Evolutionary conservation across 2,329 filamentous ascomycete species (phyloP).

Genomic region (Ceratocystis albifundus): DNA sequence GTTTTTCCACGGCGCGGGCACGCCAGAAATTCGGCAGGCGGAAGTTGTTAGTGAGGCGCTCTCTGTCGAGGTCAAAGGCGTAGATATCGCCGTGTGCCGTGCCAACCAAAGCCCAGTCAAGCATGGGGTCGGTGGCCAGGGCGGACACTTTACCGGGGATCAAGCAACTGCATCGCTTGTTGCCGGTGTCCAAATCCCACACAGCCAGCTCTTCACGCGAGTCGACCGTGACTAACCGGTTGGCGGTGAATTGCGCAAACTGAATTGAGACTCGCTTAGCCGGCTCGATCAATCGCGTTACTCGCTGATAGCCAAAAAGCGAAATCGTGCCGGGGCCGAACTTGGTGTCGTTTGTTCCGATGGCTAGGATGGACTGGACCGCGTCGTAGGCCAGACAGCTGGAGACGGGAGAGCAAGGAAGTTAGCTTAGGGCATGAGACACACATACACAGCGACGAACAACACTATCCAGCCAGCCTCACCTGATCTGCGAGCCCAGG

Average conservation of each 20-base stretch:
- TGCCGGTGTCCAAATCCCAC: conserved; percentile 65
- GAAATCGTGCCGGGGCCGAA: conserved; percentile 83
- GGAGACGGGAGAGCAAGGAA: conserved; percentile 34
- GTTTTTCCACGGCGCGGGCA: conserved; percentile 55
- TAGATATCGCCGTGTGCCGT: conserved; percentile 72
- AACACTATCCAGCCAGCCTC: conserved; percentile 26
- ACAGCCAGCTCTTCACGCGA: conserved; percentile 73
- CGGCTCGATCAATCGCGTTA: conserved; percentile 62
- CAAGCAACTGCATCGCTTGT: conserved; percentile 55
- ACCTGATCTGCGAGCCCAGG: conserved; percentile 65
- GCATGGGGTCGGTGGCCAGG: conserved; percentile 71
- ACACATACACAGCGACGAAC: neutral
- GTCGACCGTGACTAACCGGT: conserved; percentile 76
- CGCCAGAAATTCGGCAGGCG: conserved; percentile 80
- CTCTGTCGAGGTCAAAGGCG: conserved; percentile 85
- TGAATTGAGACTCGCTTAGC: conserved; percentile 63
- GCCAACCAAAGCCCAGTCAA: conserved; percentile 88
- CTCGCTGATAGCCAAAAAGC: conserved; percentile 70
- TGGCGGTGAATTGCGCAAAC: conserved; percentile 70
- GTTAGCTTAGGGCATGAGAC: neutral
- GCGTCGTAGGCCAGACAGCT: conserved; percentile 85
- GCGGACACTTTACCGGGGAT: conserved; percentile 65
- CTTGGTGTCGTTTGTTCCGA: conserved; percentile 78
- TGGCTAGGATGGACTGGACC: conserved; percentile 80
- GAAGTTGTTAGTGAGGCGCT: conserved; percentile 57